Base-by-base conservation (phyloP, 352 stramenopile species). In the Phytophthora hybrid region DNA sequence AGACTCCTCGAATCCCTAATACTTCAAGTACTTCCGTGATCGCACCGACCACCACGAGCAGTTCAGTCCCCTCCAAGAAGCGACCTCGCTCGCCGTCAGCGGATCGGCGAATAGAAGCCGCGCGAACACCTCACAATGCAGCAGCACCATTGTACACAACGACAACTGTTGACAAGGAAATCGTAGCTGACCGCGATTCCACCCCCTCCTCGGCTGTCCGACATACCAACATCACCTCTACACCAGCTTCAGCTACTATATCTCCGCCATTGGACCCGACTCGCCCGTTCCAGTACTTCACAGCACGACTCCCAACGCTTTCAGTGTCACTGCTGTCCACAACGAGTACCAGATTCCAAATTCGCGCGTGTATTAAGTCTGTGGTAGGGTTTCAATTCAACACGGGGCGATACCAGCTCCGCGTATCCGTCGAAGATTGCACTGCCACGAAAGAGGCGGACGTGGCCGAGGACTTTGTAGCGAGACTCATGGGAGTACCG, bases 301-400 rank as follows among this genome's bases (percentile, higher is more conserved):
- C 56, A 57, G 79, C 81, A 26, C 53, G 58, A n/a, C 52, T 56
- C 2, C 18, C 69, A 1, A 59, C 59, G 14, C 69, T 84, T 0
- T 80, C 73, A 11, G 61, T 66, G 52, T 44, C 52, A 23, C 63
- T 1, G 32, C 52, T 39, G 13, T 31, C 46, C 64, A 60, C 34
- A 32, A 47, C 34, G 57, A 65, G 11, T 52, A 78, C 18, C 59
- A 82, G 75, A 66, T 76, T 89, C n/a, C 66, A 77, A 11, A 83
- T 96, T 49, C 86, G 85, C 21, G 89, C 77, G 16, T 95, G 87
- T 63, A 82, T 96, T 62, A 94, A 96, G 74, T 96, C 89, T 18
- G 89, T 96, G 18, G 74, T 85, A n/a, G 84, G 84, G 0, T 96
- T 96, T 71, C 83, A 94, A 67, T 96, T 92, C 60, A 81, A 90